phyloP scores from a whole-genome alignment of 2,329 filamentous ascomycete species.

The Whalleya microplaca region DNA sequence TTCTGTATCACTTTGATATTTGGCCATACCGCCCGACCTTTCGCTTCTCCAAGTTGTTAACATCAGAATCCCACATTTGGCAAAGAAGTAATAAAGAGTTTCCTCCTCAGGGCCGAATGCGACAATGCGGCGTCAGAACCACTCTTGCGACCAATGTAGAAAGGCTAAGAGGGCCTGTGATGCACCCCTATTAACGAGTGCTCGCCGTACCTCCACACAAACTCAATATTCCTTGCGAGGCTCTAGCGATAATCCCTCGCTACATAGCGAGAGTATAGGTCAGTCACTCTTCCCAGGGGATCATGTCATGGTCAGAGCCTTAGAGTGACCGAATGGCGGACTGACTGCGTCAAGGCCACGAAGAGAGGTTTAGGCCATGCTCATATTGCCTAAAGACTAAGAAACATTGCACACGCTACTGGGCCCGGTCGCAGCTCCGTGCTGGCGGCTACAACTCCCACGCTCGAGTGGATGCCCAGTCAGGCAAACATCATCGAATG shows the following conservation, averaged over 20 bases:
- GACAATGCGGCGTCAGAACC: slow-evolving; percentile 23
- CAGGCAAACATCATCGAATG: not conserved
- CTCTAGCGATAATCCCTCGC: not conserved
- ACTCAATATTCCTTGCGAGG: too few relatives aligned
- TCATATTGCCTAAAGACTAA: slow-evolving; percentile 30
- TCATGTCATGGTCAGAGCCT: not conserved
- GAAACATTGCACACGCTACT: slow-evolving; percentile 30
- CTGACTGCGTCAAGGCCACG: not conserved
- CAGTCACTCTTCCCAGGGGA: not conserved
- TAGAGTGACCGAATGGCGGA: not conserved
- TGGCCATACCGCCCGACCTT: too few relatives aligned
- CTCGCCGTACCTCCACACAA: not conserved
- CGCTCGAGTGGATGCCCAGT: not conserved
- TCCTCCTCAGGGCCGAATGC: not conserved
- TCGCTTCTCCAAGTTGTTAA: too few relatives aligned
- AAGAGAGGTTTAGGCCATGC: slow-evolving; percentile 11
- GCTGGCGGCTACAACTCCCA: not conserved
- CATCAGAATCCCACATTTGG: too few relatives aligned
- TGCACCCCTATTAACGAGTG: slow-evolving; percentile 4
- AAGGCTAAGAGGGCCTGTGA: slow-evolving; percentile 32
- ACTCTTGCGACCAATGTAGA: slow-evolving; percentile 33
- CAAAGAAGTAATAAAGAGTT: too few relatives aligned
- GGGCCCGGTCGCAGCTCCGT: slow-evolving; percentile 28
- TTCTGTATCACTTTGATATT: not conserved
- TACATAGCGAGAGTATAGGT: not conserved